phyloP scores from a whole-genome alignment of 768 basidiomycete genomes.

The Amanita rimosa region DNA sequence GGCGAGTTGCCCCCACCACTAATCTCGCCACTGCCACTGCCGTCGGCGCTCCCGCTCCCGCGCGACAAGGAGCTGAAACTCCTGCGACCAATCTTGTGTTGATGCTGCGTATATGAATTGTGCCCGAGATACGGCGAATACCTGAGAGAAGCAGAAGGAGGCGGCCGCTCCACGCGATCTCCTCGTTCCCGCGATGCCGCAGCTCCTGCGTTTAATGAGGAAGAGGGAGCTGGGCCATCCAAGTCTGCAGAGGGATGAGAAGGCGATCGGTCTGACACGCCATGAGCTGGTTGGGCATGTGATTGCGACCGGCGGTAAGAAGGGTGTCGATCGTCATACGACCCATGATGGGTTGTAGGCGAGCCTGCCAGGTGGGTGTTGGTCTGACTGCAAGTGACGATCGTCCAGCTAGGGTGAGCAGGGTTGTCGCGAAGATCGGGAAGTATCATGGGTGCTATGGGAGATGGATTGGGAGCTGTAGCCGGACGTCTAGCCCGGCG shows the following conservation, averaged over 20 bases:
- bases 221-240: neutral
- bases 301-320: neutral
- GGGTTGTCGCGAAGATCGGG: conserved; percentile 5
- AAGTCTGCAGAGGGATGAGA: neutral
- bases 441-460: neutral
- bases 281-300: conserved; percentile 2
- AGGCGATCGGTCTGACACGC: neutral
- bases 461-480: conserved; percentile 10
- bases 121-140: conserved; percentile 7
- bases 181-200: neutral
- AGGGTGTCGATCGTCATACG: neutral
- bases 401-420: conserved; percentile 4
- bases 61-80: conserved; percentile 6
- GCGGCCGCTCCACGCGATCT: conserved; percentile 2
- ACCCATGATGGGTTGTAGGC: neutral
- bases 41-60: conserved; percentile 1
- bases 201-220: neutral
- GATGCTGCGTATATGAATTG: conserved; percentile 15
- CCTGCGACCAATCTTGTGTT: conserved; percentile 12
- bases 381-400: neutral
- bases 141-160: conserved; percentile 6
- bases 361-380: neutral
- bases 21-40: conserved; percentile 1
- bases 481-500: conserved; percentile 41
- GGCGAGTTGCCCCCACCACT: conserved; percentile 1